phyloP scores from a whole-genome alignment of 2,329 filamentous ascomycete genomes.

The Monilinia fructigena region DNA sequence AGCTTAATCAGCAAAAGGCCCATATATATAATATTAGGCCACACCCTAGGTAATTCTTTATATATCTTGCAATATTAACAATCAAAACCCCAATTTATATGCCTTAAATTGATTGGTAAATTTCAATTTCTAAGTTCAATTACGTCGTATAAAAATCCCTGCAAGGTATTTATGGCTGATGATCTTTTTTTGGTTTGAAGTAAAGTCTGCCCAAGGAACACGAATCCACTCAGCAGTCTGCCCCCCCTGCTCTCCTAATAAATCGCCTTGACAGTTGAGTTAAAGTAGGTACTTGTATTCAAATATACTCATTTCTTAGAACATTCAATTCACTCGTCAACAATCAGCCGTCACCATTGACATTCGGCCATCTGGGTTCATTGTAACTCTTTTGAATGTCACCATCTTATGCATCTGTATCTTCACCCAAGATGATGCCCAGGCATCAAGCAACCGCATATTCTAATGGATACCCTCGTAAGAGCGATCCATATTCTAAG shows the following conservation, averaged over 20 bases:
- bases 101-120: no score
- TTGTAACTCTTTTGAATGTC: slow-evolving; percentile 49
- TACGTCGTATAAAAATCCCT: slow-evolving; percentile 10
- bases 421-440: slow-evolving; percentile 69
- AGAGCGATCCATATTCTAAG: slow-evolving; percentile 66
- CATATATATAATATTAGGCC: no score
- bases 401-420: slow-evolving; percentile 52
- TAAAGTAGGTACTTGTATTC: background rate
- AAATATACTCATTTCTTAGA: background rate
- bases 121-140: background rate
- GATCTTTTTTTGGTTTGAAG: slow-evolving; percentile 19
- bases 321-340: slow-evolving; percentile 14
- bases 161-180: slow-evolving; percentile 1
- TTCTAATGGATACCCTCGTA: slow-evolving; percentile 79
- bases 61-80: no score
- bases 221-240: slow-evolving; percentile 19
- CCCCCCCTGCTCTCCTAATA: slow-evolving; percentile 15
- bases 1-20: no score
- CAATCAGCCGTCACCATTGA: slow-evolving; percentile 10
- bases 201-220: slow-evolving; percentile 15
- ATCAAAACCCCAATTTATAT: no score
- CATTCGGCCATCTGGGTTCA: slow-evolving; percentile 21
- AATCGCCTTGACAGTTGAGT: background rate
- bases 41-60: no score
- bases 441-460: slow-evolving; percentile 74